Conservation (phyloP, 495 filamentous ascomycete genomes). For the Podospora bellae-mahoneyi region DNA sequence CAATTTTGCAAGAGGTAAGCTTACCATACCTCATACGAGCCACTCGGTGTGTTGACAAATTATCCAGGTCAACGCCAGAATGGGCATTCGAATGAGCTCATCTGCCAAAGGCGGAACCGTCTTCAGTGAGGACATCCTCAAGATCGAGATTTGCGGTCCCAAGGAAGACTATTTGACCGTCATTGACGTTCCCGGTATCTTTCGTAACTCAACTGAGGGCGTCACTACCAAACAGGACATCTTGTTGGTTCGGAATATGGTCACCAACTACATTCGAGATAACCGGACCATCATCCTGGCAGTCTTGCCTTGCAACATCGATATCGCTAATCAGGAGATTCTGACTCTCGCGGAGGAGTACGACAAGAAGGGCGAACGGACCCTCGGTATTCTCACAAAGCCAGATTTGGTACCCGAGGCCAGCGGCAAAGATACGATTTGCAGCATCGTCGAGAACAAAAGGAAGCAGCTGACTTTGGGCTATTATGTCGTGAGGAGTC, state of each 20-base stretch:
- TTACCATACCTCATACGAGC: not conserved
- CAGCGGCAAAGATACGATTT: conserved; percentile 40
- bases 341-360: conserved; percentile 48
- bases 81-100: conserved; percentile 34
- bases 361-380: conserved; percentile 50
- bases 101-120: conserved; percentile 16
- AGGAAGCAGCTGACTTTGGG: conserved; percentile 46
- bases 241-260: conserved; percentile 51
- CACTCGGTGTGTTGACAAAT: conserved; percentile 8
- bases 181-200: conserved; percentile 63
- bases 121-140: conserved; percentile 54
- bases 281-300: conserved; percentile 54
- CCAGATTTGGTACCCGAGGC: conserved; percentile 53
- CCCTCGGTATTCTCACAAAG: conserved; percentile 58
- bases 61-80: conserved; percentile 33
- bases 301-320: conserved; percentile 55
- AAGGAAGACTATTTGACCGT: conserved; percentile 55
- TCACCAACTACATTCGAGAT: conserved; percentile 44
- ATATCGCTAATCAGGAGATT: conserved; percentile 61
- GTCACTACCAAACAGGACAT: conserved; percentile 49
- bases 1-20: conserved; percentile 28
- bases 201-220: conserved; percentile 50
- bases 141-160: conserved; percentile 56
- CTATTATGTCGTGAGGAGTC: conserved; percentile 56
- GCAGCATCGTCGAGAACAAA: conserved; percentile 45